A percentile compares a stretch with the other conserved stretches of the same genome.
phyloP scores from a whole-genome alignment of 805 yeast species.

The Schwanniomyces yamadae region DNA sequence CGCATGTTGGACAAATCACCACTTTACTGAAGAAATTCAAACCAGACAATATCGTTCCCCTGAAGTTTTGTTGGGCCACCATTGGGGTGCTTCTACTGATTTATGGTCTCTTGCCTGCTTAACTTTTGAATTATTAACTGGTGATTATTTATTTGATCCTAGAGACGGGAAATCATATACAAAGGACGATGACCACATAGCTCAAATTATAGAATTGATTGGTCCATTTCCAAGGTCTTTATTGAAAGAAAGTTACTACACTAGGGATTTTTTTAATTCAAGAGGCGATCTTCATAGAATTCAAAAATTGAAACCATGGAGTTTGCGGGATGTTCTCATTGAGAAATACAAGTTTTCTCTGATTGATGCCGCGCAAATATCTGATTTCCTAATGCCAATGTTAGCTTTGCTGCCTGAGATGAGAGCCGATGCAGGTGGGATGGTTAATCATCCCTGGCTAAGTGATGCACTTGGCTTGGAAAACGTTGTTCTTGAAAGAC shows the following conservation, averaged over 20 bases:
- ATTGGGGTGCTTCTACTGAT: constrained; percentile 95
- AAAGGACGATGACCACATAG: constrained; percentile 94
- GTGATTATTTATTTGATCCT: constrained; percentile 94
- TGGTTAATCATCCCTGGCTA: constrained; percentile 85
- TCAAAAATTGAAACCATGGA: constrained; percentile 85
- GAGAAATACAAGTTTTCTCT: constrained; percentile 81
- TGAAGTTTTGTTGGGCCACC: constrained; percentile 64
- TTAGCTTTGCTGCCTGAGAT: constrained; percentile 69
- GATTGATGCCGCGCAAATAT: constrained; percentile 66
- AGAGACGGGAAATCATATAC: constrained; percentile 69
- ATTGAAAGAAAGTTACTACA: constrained; percentile 58
- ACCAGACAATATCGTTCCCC: constrained; percentile 69
- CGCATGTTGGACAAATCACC: constrained; percentile 63
- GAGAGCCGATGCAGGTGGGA: constrained; percentile 95
- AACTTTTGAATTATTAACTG: constrained; percentile 86
- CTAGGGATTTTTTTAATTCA: constrained; percentile 62
- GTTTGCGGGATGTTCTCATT: constrained; percentile 69
- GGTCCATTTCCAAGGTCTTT: constrained; percentile 65
- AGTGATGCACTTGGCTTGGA: constrained; percentile 77
- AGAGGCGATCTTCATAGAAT: constrained; percentile 76
- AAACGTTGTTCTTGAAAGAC: constrained; percentile 66
- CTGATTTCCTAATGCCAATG: constrained; percentile 85
- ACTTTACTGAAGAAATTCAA: constrained; percentile 67
- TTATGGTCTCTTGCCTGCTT: constrained; percentile 96
- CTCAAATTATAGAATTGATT: constrained; percentile 84